Percentiles rank a stretch among this genome's conserved stretches.
Evolutionary conservation across 257 asterid genomes (phyloP).

Genomic region (Nicotiana knightiana): DNA sequence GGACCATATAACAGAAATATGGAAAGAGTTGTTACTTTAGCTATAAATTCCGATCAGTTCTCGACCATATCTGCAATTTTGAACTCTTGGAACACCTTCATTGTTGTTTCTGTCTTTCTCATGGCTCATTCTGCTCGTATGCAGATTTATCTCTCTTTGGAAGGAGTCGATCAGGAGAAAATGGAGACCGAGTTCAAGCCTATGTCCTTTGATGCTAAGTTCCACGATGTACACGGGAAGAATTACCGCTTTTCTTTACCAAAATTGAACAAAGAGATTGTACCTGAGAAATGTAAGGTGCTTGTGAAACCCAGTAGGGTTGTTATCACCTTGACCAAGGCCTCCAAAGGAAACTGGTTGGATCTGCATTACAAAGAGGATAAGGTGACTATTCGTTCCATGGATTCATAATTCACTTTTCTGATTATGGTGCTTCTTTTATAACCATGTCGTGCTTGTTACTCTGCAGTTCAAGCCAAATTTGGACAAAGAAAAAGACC

Average conservation of each 20-base stretch:
- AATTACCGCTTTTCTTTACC: slow-evolving; percentile 79
- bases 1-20: not conserved
- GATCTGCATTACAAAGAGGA: slow-evolving; percentile 90
- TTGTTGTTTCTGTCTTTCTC: not conserved
- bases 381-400: slow-evolving; percentile 35
- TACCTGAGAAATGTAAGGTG: slow-evolving; percentile 72
- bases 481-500: slow-evolving; percentile 63
- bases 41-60: not conserved
- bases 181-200: slow-evolving; percentile 62
- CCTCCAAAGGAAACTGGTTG: slow-evolving; percentile 72
- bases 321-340: slow-evolving; percentile 54
- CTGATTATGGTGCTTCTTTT: not conserved
- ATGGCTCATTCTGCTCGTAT: not conserved
- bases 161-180: slow-evolving; percentile 78
- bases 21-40: not conserved
- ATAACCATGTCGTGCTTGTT: not conserved
- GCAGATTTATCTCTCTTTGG: slow-evolving; percentile 75
- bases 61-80: not conserved
- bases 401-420: not conserved
- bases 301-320: slow-evolving; percentile 73
- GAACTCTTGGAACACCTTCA: not conserved
- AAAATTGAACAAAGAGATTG: slow-evolving; percentile 65
- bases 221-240: slow-evolving; percentile 75
- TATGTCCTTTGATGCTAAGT: slow-evolving; percentile 58
- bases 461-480: slow-evolving; percentile 53